Evolutionary conservation across 495 filamentous ascomycete genomes (phyloP).

Genomic region (Aspergillus sclerotiicarbonarius): DNA sequence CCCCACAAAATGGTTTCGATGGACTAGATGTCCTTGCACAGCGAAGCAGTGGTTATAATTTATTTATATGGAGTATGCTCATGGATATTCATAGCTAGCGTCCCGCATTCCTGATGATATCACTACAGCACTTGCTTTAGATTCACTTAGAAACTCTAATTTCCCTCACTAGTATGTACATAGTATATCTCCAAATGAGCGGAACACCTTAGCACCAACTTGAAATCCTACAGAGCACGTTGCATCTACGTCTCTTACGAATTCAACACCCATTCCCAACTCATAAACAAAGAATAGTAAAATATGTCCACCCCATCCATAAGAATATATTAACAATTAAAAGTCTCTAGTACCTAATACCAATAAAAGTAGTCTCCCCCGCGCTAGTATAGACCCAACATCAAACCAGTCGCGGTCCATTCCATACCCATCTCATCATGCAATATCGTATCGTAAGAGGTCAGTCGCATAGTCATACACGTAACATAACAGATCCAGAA

Average conservation of each 20-base stretch:
- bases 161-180: too few species aligned
- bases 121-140: too few species aligned
- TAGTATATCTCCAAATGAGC: too few species aligned
- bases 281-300: too few species aligned
- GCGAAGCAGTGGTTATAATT: neutral
- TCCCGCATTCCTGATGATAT: neutral
- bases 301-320: neutral
- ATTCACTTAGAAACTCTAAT: too few species aligned
- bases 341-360: neutral
- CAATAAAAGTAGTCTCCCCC: neutral
- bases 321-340: constrained; percentile 3
- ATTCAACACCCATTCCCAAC: too few species aligned
- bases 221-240: neutral
- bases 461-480: neutral
- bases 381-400: neutral
- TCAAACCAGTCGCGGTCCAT: neutral
- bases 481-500: neutral
- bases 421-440: neutral
- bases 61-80: too few species aligned
- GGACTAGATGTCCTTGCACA: neutral
- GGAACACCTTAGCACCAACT: neutral
- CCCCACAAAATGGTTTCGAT: too few species aligned
- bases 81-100: neutral
- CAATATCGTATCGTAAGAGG: neutral
- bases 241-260: too few species aligned